These are phyloP conservation scores for Scorias spongiosa DNA, from an alignment of 2,329 filamentous ascomycete species.

Conservation along the genomic window DNA sequence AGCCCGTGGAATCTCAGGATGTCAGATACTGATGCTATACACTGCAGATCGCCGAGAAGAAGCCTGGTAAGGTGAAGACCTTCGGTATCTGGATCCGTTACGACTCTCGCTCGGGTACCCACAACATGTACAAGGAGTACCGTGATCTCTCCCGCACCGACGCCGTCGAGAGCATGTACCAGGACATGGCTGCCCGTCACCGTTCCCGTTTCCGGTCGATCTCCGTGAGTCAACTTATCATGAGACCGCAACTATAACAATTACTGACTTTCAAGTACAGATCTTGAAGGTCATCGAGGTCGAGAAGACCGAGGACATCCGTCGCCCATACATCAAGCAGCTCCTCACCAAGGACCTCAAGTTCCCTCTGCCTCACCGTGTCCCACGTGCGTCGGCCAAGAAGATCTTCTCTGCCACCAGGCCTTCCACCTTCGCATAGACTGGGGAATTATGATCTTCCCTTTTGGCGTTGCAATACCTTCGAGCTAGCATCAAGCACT, in stretches of 20 bases:
- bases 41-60: constrained; percentile 87
- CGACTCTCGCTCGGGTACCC: constrained; percentile 97
- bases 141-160: constrained; percentile 94
- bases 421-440: constrained; percentile 66
- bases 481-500: too few relatives aligned
- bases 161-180: constrained; percentile 93
- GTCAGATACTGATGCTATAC: neutral
- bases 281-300: constrained; percentile 97
- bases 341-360: constrained; percentile 86
- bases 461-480: too few relatives aligned
- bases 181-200: constrained; percentile 99
- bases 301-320: constrained; percentile 85
- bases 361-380: constrained; percentile 97
- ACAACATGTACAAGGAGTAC: constrained; percentile 99
- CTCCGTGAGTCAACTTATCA: constrained; percentile 55
- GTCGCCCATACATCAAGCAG: constrained; percentile 99
- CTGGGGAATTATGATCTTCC: neutral
- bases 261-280: constrained; percentile 31
- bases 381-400: constrained; percentile 66
- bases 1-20: neutral
- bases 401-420: constrained; percentile 88
- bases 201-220: constrained; percentile 95
- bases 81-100: constrained; percentile 99
- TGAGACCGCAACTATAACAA: neutral
- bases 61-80: constrained; percentile 99